Evolutionary conservation across 116 monocot species (phyloP).

Genomic region (Iris pallida): DNA sequence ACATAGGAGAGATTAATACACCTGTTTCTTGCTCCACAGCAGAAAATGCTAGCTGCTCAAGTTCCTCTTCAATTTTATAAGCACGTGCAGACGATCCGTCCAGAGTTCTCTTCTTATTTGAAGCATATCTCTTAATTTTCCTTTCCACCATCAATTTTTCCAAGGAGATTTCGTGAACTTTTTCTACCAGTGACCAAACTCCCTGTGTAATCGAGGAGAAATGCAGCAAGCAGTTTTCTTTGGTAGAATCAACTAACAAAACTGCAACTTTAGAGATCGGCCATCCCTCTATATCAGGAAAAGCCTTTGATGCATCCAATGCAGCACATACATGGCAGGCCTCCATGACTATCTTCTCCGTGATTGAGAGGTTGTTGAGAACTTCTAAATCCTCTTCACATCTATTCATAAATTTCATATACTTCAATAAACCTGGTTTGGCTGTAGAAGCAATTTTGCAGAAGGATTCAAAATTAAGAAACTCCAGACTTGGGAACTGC

Average conservation of each 20-base stretch:
- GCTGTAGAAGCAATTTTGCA: conserved; percentile 33
- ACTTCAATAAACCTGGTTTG: conserved; percentile 25
- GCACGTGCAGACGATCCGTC: neutral
- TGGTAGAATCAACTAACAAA: conserved; percentile 33
- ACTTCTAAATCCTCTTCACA: conserved; percentile 3
- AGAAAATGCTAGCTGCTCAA: conserved; percentile 41
- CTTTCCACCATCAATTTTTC: neutral
- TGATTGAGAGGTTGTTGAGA: conserved; percentile 26
- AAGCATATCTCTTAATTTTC: neutral
- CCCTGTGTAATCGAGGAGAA: conserved; percentile 23
- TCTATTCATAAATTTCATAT: conserved; percentile 30
- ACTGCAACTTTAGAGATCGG: conserved; percentile 54
- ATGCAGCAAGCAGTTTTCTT: conserved; percentile 45
- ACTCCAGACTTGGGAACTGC: conserved; percentile 44
- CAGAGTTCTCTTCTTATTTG: neutral
- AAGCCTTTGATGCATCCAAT: conserved; percentile 34
- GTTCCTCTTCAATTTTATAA: conserved; percentile 11
- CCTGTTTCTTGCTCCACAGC: conserved; percentile 45
- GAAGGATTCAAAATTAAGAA: conserved; percentile 33
- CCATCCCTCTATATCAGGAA: conserved; percentile 32
- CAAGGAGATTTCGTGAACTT: conserved; percentile 19
- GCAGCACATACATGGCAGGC: conserved; percentile 40
- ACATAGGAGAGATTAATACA: conserved; percentile 9
- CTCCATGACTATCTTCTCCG: conserved; percentile 47
- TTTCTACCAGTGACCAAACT: conserved; percentile 52